These are phyloP conservation scores for Fusarium fujikuroi DNA, from an alignment of 2,329 filamentous ascomycete genomes.

Conservation along the genomic window DNA sequence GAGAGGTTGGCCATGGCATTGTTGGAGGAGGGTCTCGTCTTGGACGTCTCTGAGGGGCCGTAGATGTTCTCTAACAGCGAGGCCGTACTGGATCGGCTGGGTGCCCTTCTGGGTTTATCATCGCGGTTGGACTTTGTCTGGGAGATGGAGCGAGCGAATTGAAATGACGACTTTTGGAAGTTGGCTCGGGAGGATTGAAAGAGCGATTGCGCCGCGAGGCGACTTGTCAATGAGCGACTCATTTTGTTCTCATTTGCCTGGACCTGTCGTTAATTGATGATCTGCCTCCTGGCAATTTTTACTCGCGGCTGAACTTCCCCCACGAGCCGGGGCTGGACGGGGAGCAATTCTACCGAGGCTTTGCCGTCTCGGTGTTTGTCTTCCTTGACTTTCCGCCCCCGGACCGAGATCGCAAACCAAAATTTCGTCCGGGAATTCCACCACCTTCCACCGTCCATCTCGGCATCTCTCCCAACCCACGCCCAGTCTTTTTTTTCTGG, in stretches of 20 bases:
- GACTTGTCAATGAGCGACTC: constrained; percentile 56
- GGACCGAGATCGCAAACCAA: constrained; percentile 52
- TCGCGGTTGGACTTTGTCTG: constrained; percentile 50
- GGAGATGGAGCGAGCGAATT: constrained; percentile 52
- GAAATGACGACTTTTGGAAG: constrained; percentile 34
- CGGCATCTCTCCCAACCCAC: constrained; percentile 33
- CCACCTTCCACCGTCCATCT: constrained; percentile 42
- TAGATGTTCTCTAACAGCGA: constrained; percentile 51
- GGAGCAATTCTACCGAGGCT: constrained; percentile 45
- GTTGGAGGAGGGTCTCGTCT: constrained; percentile 31
- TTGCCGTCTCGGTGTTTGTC: constrained; percentile 49
- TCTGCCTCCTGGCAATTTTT: constrained; percentile 45
- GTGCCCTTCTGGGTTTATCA: constrained; percentile 39
- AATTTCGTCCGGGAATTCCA: constrained; percentile 52
- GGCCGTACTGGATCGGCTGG: constrained; percentile 44
- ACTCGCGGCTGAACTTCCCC: constrained; percentile 15
- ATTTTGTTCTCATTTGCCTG: constrained; percentile 53
- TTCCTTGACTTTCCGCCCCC: constrained; percentile 47
- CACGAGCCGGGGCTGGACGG: constrained; percentile 6
- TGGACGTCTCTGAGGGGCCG: constrained; percentile 39
- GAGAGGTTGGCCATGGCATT: constrained; percentile 50
- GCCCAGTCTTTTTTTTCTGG: constrained; percentile 45
- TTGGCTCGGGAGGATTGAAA: constrained; percentile 42
- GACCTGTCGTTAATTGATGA: constrained; percentile 23
- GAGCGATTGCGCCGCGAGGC: constrained; percentile 56